Base-by-base conservation (phyloP, 1,284 basidiomycete genomes). In the Leccinum solheimii region DNA sequence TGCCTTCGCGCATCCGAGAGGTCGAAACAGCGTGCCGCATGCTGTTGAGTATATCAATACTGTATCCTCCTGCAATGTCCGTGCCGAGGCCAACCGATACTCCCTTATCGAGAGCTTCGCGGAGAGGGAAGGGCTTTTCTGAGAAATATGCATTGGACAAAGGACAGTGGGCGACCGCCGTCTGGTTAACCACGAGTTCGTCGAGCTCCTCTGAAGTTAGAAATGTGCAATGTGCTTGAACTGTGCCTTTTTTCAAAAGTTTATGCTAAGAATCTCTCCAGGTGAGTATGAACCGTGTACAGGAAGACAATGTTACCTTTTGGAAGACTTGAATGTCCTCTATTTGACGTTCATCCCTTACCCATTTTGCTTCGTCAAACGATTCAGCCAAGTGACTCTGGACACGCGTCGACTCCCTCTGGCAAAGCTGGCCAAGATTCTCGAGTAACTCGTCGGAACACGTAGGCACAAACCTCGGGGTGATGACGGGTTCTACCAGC, bases 151-250 rank as follows among this genome's bases (percentile, higher is more conserved):
- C 82, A 68, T 95, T 95, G 0, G 91, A 94, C 11, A 95, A 79
- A 0, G 92, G 93, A 71, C 93, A 95, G 67, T 94, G 91, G 0
- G 92, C 91, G 26, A 95, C 79, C 2, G 89, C 80, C 1, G 87
- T 84, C 7, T 86, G 84, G 36, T 74, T 75, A 4, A 68, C 67
- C 2, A 79, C 77, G 11, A 95, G 76, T n/a, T 79, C 80, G 0
- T 75, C 68, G 14, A 92, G 79, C 27, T 85, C 80, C 0, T 80
- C 73, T 0, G 74, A 62, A 21, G 78, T 73, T 23, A 93, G 80
- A 75, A 88, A 92, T 1, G 93, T 95, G 75, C 93, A 95, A 71
- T 95, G 92, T 1, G 92, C 92, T 78, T 94, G 91, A 11, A 94
- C 75, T 0, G 90, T 89, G 10, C 81, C 80, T 1, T 80, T 70